These are phyloP conservation scores for Nicotiana paniculata DNA, from an alignment of 257 asterid genomes.

Conservation along the genomic window DNA sequence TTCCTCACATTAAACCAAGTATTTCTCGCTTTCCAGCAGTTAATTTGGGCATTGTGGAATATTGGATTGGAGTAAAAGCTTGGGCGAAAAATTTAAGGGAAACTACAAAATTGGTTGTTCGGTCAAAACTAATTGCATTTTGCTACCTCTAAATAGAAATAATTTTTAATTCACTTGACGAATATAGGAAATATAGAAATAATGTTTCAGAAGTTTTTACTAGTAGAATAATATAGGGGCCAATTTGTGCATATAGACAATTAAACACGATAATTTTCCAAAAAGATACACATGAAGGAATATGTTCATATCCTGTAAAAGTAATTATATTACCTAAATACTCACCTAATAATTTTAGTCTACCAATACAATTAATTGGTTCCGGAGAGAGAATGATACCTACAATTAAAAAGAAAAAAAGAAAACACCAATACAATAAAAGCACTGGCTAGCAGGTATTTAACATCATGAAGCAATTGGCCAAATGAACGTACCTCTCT, in stretches of 20 bases:
- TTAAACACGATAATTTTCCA: neutral
- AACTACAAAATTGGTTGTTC: no score
- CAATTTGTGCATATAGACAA: neutral
- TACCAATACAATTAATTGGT: neutral
- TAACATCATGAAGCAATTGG: neutral
- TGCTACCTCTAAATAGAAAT: no score
- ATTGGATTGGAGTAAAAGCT: no score
- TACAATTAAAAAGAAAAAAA: no score
- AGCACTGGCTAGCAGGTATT: neutral
- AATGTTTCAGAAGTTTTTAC: neutral
- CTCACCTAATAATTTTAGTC: neutral
- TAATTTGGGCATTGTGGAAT: no score
- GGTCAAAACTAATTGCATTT: no score
- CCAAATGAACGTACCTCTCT: neutral
- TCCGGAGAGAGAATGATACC: neutral
- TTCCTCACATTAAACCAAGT: no score
- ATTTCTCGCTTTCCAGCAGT: no score
- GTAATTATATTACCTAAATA: neutral
- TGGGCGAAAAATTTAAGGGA: no score
- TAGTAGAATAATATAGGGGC: neutral
- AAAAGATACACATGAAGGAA: neutral
- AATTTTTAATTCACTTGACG: neutral
- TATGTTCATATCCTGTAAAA: neutral
- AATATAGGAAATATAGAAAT: neutral
- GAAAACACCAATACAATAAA: neutral